phyloP scores from a whole-genome alignment of 2,329 filamentous ascomycete species.

The Penicillium sp. region DNA sequence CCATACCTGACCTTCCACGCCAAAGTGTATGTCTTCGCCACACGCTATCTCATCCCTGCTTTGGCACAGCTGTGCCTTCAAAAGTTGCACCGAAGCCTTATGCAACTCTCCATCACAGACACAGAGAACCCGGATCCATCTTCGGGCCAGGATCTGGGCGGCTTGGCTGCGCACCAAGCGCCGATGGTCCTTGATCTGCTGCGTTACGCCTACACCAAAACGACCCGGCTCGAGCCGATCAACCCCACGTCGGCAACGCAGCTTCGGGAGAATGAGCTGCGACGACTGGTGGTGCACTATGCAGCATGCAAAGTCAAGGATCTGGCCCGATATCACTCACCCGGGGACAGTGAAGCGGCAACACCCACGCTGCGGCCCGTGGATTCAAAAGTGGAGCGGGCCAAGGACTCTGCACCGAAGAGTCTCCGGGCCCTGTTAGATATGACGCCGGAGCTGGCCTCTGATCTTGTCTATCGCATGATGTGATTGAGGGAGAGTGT shows the following conservation, averaged over 20 bases:
- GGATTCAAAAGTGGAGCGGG: slow-evolving; percentile 17
- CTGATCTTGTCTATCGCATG: slow-evolving; percentile 43
- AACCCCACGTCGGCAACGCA: slow-evolving; percentile 35
- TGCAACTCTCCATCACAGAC: slow-evolving; percentile 30
- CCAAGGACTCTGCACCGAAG: slow-evolving; percentile 20
- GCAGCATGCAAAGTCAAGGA: slow-evolving; percentile 42
- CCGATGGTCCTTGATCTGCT: slow-evolving; percentile 39
- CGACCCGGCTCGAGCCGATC: slow-evolving; percentile 40
- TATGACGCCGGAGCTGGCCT: slow-evolving; percentile 39
- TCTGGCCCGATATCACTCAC: slow-evolving; percentile 34
- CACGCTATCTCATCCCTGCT: slow-evolving; percentile 40
- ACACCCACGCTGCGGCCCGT: slow-evolving; percentile 21
- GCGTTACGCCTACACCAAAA: slow-evolving; percentile 41
- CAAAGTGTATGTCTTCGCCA: slow-evolving; percentile 46
- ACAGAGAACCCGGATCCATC: slow-evolving; percentile 9
- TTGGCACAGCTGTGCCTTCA: slow-evolving; percentile 41
- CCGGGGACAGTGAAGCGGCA: slow-evolving; percentile 24
- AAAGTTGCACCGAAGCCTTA: slow-evolving; percentile 40
- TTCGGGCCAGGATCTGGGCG: slow-evolving; percentile 21
- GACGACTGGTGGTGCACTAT: slow-evolving; percentile 41
- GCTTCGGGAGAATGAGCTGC: slow-evolving; percentile 41
- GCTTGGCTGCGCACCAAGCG: slow-evolving; percentile 30
- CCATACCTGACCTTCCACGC: slow-evolving; percentile 45
- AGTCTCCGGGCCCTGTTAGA: slow-evolving; percentile 40
- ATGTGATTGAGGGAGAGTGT: slow-evolving; percentile 26